phyloP scores from a whole-genome alignment of 306 rosid species.

The Rosa lucieae region DNA sequence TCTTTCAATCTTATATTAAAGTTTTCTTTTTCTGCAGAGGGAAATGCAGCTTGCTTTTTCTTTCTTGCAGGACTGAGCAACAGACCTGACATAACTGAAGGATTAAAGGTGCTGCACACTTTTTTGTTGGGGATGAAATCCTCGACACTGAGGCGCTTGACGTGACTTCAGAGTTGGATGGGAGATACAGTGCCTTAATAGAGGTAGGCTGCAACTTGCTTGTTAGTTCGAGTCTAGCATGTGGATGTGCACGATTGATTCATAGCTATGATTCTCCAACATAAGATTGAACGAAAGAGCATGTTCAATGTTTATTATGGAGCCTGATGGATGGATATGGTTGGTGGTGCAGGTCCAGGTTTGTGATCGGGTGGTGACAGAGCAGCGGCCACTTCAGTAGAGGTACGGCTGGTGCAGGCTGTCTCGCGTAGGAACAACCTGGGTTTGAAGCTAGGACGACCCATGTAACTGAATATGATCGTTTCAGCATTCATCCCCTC shows the following conservation, averaged over 20 bases:
- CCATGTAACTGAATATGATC: conserved; percentile 25
- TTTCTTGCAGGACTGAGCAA: conserved; percentile 30
- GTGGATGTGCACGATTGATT: conserved; percentile 3
- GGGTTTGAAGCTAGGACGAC: conserved; percentile 82
- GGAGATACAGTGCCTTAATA: conserved; percentile 69
- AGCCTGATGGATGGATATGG: conserved; percentile 21
- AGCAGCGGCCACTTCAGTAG: neutral
- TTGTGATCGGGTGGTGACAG: neutral
- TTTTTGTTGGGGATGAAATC: conserved; percentile 58
- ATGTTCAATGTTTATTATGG: neutral
- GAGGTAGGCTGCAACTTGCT: conserved; percentile 36
- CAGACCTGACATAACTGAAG: conserved; percentile 47
- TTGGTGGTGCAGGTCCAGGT: neutral
- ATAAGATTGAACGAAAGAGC: neutral
- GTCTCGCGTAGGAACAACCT: conserved; percentile 58
- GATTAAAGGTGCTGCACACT: conserved; percentile 58
- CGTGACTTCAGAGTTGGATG: conserved; percentile 67
- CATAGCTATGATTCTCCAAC: neutral
- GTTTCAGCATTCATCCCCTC: neutral
- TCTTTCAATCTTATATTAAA: neutral
- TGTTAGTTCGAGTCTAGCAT: neutral
- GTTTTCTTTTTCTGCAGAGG: neutral
- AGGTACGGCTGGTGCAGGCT: conserved; percentile 62
- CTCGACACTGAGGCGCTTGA: conserved; percentile 11
- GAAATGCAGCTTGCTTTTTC: neutral